These are phyloP conservation scores for Trichophyton schoenleinii DNA, from an alignment of 2,329 filamentous ascomycete genomes.

Conservation along the genomic window DNA sequence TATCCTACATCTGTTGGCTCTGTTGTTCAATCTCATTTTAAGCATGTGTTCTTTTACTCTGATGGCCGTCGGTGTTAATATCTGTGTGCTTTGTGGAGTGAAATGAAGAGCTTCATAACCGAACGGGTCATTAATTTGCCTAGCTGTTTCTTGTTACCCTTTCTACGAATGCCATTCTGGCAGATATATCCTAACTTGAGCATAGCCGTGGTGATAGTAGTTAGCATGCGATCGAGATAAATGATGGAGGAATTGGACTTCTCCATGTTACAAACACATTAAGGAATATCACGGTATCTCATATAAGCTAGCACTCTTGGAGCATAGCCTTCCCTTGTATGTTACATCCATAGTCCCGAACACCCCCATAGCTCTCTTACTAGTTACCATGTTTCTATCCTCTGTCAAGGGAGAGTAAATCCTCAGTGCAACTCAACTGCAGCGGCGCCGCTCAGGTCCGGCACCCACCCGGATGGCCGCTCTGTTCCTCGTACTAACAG, in stretches of 20 bases:
- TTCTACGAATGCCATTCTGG: not conserved
- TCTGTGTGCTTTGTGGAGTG: not conserved
- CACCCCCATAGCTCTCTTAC: not conserved
- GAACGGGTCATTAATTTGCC: not conserved
- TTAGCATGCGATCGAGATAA: not conserved
- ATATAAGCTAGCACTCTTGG: too few species aligned
- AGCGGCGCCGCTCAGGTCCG: slow-evolving; percentile 48
- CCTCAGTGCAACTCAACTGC: slow-evolving; percentile 29
- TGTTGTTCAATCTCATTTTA: not conserved
- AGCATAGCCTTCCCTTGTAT: not conserved
- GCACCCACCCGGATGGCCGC: slow-evolving; percentile 81
- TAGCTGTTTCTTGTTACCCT: not conserved
- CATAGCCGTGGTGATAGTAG: not conserved
- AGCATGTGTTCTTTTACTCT: not conserved
- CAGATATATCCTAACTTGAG: not conserved
- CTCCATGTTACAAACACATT: not conserved
- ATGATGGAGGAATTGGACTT: not conserved
- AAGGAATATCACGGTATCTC: not conserved
- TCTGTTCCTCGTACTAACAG: slow-evolving; percentile 78
- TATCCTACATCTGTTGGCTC: not conserved
- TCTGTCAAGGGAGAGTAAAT: not conserved
- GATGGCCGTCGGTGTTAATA: not conserved
- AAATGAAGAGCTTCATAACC: not conserved
- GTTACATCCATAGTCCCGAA: not conserved
- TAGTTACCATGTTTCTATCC: not conserved